Percentiles rank a stretch among this genome's conserved stretches.
These are phyloP conservation scores for Sporobolomyces roseus DNA, from an alignment of 768 basidiomycete species.

Conservation along the genomic window DNA sequence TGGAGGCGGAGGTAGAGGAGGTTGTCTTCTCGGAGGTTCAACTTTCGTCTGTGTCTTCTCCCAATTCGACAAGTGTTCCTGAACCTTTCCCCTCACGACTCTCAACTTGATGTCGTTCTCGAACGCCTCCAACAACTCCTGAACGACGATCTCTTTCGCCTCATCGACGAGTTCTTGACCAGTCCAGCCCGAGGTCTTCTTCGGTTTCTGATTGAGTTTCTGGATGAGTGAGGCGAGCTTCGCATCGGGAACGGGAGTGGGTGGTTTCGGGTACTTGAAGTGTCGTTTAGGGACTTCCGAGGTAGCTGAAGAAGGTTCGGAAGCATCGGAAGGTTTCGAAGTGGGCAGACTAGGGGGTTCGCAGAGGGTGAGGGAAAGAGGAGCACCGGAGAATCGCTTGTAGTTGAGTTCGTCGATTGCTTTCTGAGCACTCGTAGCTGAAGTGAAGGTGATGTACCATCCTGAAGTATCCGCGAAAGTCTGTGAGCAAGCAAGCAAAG, in stretches of 20 bases:
- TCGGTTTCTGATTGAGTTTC: constrained; percentile 8
- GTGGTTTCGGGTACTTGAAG: neutral
- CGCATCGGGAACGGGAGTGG: neutral
- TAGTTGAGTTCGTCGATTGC: constrained; percentile 63
- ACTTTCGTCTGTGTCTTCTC: constrained; percentile 16
- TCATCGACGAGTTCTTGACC: constrained; percentile 35
- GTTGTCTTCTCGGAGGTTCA: neutral
- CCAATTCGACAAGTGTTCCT: constrained; percentile 34
- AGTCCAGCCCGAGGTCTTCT: constrained; percentile 39
- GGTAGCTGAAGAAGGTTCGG: neutral
- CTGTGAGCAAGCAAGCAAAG: neutral
- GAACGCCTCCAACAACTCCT: constrained; percentile 39
- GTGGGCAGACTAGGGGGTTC: too few relatives aligned
- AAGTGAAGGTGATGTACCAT: constrained; percentile 77
- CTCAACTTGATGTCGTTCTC: constrained; percentile 34
- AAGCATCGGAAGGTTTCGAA: neutral
- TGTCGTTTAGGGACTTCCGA: neutral
- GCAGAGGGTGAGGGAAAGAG: constrained; percentile 38
- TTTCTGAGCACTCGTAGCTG: constrained; percentile 61
- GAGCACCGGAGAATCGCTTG: constrained; percentile 42
- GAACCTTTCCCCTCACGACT: constrained; percentile 33
- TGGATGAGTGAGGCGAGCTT: constrained; percentile 17
- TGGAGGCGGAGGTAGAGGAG: neutral
- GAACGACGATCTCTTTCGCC: constrained; percentile 36
- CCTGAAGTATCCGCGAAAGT: constrained; percentile 49